A percentile compares a stretch with the other conserved stretches of the same genome.
Evolutionary conservation across 192 early-diverging fungal genomes (phyloP).

Genomic region (Helicostylum pulchrum): DNA sequence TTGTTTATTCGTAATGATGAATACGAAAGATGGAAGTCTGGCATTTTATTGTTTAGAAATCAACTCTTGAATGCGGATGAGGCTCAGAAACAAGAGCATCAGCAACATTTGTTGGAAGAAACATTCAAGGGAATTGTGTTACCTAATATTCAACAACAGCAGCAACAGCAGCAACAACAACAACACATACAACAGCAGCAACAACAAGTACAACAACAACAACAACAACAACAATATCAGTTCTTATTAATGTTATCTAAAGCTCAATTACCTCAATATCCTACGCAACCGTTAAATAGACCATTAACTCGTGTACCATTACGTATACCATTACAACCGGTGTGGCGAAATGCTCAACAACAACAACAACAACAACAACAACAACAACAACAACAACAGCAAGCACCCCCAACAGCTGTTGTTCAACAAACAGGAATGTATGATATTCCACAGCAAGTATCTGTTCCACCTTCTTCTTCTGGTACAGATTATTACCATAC

Average conservation of each 20-base stretch:
- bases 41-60: slow-evolving; percentile 39
- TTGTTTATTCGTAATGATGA: slow-evolving; percentile 68
- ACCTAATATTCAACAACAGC: slow-evolving; percentile 21
- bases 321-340: slow-evolving; percentile 34
- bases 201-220: slow-evolving; percentile 13
- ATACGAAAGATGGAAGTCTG: slow-evolving; percentile 65
- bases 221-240: slow-evolving; percentile 20
- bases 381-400: not conserved
- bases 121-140: slow-evolving; percentile 20
- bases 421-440: too few species aligned
- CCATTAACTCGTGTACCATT: slow-evolving; percentile 35
- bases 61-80: slow-evolving; percentile 24
- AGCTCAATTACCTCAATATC: slow-evolving; percentile 37
- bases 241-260: slow-evolving; percentile 30
- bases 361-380: slow-evolving; percentile 10
- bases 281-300: slow-evolving; percentile 21
- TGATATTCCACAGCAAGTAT: too few species aligned
- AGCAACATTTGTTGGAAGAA: slow-evolving; percentile 29
- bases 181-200: slow-evolving; percentile 22
- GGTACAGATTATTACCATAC: not conserved
- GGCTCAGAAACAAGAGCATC: slow-evolving; percentile 30
- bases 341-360: slow-evolving; percentile 18
- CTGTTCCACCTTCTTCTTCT: not conserved
- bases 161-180: slow-evolving; percentile 19
- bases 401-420: not conserved